phyloP scores from a whole-genome alignment of 2,329 filamentous ascomycete genomes.

The Xylariales sp. region DNA sequence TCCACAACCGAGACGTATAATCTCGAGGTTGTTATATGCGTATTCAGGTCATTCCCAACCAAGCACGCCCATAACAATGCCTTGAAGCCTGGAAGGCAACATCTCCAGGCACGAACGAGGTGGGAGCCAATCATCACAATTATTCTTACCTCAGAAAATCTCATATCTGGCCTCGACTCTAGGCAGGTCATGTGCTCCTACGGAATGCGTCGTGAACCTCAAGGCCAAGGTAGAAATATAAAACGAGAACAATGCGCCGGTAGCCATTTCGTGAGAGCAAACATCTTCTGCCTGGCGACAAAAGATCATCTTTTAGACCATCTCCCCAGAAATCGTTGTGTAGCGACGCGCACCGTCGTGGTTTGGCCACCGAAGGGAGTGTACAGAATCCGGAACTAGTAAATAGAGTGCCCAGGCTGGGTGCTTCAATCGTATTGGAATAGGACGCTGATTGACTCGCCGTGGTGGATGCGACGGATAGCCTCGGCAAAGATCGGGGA shows the following conservation, averaged over 20 bases:
- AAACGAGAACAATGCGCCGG: conserved; percentile 25
- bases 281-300: conserved; percentile 18
- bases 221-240: conserved; percentile 23
- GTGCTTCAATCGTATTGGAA: conserved; percentile 79
- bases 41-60: conserved; percentile 42
- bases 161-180: conserved; percentile 27
- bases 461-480: conserved; percentile 95
- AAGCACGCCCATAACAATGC: conserved; percentile 39
- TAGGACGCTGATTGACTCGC: conserved; percentile 95
- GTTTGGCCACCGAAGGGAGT: conserved; percentile 10
- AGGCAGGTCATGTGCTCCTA: conserved; percentile 15
- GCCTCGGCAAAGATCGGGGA: conserved; percentile 94
- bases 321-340: conserved; percentile 10
- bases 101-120: conserved; percentile 30
- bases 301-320: conserved; percentile 8
- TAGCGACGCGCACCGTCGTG: conserved; percentile 6
- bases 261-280: conserved; percentile 14
- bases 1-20: conserved; percentile 42
- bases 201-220: conserved; percentile 25
- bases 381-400: conserved; percentile 1
- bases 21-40: conserved; percentile 36
- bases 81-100: conserved; percentile 36
- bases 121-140: conserved; percentile 27
- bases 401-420: neutral
- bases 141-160: conserved; percentile 36